Evolutionary conservation across 1,284 basidiomycete species (phyloP).

Genomic region (Coniophora puteana): DNA sequence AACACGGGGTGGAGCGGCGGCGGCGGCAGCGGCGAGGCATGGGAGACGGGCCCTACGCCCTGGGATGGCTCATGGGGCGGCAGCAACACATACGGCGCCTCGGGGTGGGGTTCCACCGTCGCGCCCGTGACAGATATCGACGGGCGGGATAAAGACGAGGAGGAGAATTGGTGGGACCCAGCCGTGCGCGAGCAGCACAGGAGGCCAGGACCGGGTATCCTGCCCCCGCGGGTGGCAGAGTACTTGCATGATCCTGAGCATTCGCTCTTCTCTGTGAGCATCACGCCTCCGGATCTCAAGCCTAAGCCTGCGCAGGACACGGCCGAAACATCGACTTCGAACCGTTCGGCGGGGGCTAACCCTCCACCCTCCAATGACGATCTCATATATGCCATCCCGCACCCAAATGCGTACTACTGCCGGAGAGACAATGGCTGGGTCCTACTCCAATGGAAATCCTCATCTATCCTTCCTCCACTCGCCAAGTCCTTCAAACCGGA

Average conservation of each 20-base stretch:
- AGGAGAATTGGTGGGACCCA: slow-evolving; percentile 64
- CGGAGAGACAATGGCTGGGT: slow-evolving; percentile 78
- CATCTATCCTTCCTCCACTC: slow-evolving; percentile 55
- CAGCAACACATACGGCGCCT: slow-evolving; percentile 7
- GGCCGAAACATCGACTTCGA: slow-evolving; percentile 12
- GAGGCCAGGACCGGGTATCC: slow-evolving; percentile 64
- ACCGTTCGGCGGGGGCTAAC: slow-evolving; percentile 18
- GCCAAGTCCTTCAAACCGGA: slow-evolving; percentile 46
- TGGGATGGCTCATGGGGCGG: slow-evolving; percentile 26
- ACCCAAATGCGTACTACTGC: slow-evolving; percentile 78
- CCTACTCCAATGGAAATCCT: slow-evolving; percentile 63
- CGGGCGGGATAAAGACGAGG: slow-evolving; percentile 53
- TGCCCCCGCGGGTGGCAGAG: slow-evolving; percentile 63
- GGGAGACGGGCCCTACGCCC: slow-evolving; percentile 18
- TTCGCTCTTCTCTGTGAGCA: slow-evolving; percentile 59
- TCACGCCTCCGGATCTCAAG: slow-evolving; percentile 34
- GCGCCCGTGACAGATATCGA: slow-evolving; percentile 43
- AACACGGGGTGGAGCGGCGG: slow-evolving; percentile 15
- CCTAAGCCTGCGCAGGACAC: too few species aligned
- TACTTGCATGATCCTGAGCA: slow-evolving; percentile 67
- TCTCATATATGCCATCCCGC: slow-evolving; percentile 63
- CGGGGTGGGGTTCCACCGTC: slow-evolving; percentile 14
- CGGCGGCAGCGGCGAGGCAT: slow-evolving; percentile 12
- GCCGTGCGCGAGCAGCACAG: slow-evolving; percentile 35
- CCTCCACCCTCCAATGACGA: slow-evolving; percentile 41